These are phyloP conservation scores for Aspergillus sp. DNA, from an alignment of 2,329 filamentous ascomycete genomes.

Conservation along the genomic window DNA sequence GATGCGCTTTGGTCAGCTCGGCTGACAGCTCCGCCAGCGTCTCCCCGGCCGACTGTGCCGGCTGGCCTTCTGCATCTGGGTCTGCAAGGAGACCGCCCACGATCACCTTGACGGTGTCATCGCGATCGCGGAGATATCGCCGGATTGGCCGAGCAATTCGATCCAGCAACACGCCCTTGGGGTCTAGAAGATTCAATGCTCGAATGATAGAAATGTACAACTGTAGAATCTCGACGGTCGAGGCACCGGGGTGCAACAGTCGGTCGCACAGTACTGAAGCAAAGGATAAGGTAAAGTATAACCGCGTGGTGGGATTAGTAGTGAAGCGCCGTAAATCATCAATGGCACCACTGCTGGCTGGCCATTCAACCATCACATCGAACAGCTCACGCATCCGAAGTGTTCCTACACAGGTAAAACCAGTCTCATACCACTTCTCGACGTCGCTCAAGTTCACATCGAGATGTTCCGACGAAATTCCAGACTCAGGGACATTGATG, in stretches of 20 bases:
- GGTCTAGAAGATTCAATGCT: conserved; percentile 56
- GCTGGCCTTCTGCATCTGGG: conserved; percentile 33
- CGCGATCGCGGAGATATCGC: conserved; percentile 56
- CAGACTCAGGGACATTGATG: conserved; percentile 23
- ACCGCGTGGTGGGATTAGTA: conserved; percentile 47
- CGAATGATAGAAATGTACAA: conserved; percentile 62
- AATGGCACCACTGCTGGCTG: conserved; percentile 52
- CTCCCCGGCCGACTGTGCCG: conserved; percentile 25
- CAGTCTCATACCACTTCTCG: conserved; percentile 51
- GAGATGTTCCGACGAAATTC: conserved; percentile 17
- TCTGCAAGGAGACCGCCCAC: conserved; percentile 58
- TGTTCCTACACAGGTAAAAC: conserved; percentile 48
- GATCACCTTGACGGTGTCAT: conserved; percentile 61
- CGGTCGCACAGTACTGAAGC: conserved; percentile 47
- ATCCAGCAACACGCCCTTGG: conserved; percentile 59
- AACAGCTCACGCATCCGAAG: conserved; percentile 53
- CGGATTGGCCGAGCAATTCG: conserved; percentile 60
- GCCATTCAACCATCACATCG: conserved; percentile 57
- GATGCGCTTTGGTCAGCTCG: conserved; percentile 42
- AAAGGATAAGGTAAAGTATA: conserved; percentile 50
- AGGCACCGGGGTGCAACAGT: conserved; percentile 57
- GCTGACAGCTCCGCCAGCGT: conserved; percentile 47
- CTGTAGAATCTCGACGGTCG: conserved; percentile 60
- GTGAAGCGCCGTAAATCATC: conserved; percentile 55
- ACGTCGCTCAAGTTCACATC: conserved; percentile 38